A percentile compares a stretch with the other conserved stretches of the same genome.
Conservation (phyloP, 2,329 filamentous ascomycete genomes). For the Huntiella omanensis region DNA sequence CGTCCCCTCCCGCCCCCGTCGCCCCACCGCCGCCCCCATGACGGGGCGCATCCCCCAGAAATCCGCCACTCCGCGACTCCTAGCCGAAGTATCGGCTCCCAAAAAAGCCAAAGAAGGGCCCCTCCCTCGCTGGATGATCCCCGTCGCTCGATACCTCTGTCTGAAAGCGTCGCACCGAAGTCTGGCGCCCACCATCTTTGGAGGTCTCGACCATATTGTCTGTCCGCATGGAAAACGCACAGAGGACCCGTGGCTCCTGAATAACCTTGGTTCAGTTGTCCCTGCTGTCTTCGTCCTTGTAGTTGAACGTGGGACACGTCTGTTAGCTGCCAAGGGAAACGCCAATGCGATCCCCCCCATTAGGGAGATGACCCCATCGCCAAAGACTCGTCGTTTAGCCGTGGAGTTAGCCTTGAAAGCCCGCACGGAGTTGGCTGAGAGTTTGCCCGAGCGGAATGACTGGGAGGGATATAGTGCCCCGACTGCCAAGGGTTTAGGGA, state of each 20-base stretch:
- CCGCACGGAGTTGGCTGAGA: constrained; percentile 22
- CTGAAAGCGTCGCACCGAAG: constrained; percentile 38
- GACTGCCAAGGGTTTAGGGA: constrained; percentile 35
- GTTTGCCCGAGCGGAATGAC: constrained; percentile 26
- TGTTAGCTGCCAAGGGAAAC: constrained; percentile 22
- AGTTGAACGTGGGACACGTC: constrained; percentile 23
- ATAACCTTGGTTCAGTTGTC: constrained; percentile 34
- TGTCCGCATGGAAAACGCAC: constrained; percentile 24
- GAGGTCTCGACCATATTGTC: constrained; percentile 45
- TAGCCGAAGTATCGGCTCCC: constrained; percentile 18
- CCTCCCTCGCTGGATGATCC: constrained; percentile 50
- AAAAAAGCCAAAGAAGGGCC: constrained; percentile 15
- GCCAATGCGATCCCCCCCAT: constrained; percentile 26
- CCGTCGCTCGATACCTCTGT: constrained; percentile 44
- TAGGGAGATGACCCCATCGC: constrained; percentile 6
- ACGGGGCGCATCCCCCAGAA: constrained; percentile 25
- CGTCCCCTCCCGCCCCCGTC: not conserved
- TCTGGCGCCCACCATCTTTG: constrained; percentile 54
- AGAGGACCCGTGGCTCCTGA: constrained; percentile 29
- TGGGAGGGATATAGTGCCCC: constrained; percentile 33
- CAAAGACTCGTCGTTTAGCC: constrained; percentile 23
- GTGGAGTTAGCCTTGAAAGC: constrained; percentile 23
- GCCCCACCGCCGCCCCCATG: constrained; percentile 4
- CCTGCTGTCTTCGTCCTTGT: constrained; percentile 38
- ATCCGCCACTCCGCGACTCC: constrained; percentile 25